Evolutionary conservation across 805 yeast genomes (phyloP), one percentile per base, ranked within the genome.

Genomic region (Cephaloascus albidus): DNA sequence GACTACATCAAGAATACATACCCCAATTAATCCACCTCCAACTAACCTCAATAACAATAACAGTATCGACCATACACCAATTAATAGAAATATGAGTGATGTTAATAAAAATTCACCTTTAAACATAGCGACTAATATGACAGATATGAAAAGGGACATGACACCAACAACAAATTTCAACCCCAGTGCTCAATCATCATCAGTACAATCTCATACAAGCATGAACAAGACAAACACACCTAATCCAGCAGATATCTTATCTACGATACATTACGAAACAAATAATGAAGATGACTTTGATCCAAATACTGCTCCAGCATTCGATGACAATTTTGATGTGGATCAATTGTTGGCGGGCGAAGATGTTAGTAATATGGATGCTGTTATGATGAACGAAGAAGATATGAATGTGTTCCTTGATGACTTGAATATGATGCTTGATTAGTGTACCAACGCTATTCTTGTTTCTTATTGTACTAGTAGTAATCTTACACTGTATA

Each of bases 361-460:
- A 31, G 15, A n/a, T 14, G 16, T n/a, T 8, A n/a, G 6, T 14
- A n/a, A 8, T 8, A 16, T n/a, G 18, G 33, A 31, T 31, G 33
- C n/a, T 31, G 33, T 5, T 14, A 31, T 31, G 33, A 10, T 31
- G 33, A 31, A 31, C 14, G 33, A 31, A 16, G 33, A 31, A 16
- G 33, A 31, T 16, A 31, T 31, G 33, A 31, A 31, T 31, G 33
- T 31, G 16, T 31, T 31, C 16, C 33, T 31, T n/a, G 33, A 31
- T 16, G 33, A 31, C 18, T 31, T 31, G 14, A 31, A 31, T n/a
- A n/a, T 31, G 18, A 31, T 31, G 33, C 33, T 31, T 8, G 33
- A 31, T n/a, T 23, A 23, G 28, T 23, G 28, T 23, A 12, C 28
- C 28, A 8, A 23, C 28, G 6, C 12, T 6, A 12, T 6, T 23